A percentile compares a stretch with the other conserved stretches of the same genome.
These are phyloP conservation scores for Kwoniella newhampshirensis DNA, from an alignment of 768 basidiomycete species.

Conservation along the genomic window DNA sequence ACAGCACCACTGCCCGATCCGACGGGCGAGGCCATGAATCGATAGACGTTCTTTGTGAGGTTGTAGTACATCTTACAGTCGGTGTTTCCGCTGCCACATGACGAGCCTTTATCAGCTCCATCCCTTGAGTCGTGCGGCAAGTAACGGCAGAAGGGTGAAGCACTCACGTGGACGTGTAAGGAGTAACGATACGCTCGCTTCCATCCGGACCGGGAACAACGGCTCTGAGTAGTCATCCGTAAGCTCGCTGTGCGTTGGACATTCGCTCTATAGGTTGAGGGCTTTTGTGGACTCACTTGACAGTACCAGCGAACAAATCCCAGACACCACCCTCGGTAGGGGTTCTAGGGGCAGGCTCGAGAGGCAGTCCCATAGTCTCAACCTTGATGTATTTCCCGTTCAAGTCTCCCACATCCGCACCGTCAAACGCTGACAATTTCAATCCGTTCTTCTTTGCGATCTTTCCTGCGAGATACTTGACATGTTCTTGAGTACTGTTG, in stretches of 20 bases:
- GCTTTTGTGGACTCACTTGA: slow-evolving; percentile 36
- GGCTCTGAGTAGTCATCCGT: slow-evolving; percentile 22
- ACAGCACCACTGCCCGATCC: slow-evolving; percentile 21
- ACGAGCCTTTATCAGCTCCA: background rate
- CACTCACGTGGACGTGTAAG: slow-evolving; percentile 43
- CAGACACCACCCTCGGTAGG: slow-evolving; percentile 42
- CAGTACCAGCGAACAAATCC: slow-evolving; percentile 49
- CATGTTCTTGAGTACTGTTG: slow-evolving; percentile 34
- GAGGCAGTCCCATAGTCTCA: slow-evolving; percentile 38
- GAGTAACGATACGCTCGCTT: slow-evolving; percentile 39
- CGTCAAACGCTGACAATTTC: slow-evolving; percentile 25
- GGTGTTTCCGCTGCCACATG: slow-evolving; percentile 36
- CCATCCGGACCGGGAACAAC: slow-evolving; percentile 38
- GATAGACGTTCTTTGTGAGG: slow-evolving; percentile 47
- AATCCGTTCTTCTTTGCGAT: slow-evolving; percentile 36
- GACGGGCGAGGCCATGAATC: slow-evolving; percentile 44
- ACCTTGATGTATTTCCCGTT: slow-evolving; percentile 32
- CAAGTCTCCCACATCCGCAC: slow-evolving; percentile 13
- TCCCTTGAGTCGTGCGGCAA: background rate
- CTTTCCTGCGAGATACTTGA: slow-evolving; percentile 23
- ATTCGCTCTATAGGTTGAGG: no score
- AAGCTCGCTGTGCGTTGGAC: background rate
- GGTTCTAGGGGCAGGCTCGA: slow-evolving; percentile 47
- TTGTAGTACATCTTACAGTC: slow-evolving; percentile 51
- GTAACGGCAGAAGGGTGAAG: background rate